Evolutionary conservation across 2,329 filamentous ascomycete genomes (phyloP), one percentile per base, ranked within the genome.

Genomic region (Fonsecaea pugnacius): DNA sequence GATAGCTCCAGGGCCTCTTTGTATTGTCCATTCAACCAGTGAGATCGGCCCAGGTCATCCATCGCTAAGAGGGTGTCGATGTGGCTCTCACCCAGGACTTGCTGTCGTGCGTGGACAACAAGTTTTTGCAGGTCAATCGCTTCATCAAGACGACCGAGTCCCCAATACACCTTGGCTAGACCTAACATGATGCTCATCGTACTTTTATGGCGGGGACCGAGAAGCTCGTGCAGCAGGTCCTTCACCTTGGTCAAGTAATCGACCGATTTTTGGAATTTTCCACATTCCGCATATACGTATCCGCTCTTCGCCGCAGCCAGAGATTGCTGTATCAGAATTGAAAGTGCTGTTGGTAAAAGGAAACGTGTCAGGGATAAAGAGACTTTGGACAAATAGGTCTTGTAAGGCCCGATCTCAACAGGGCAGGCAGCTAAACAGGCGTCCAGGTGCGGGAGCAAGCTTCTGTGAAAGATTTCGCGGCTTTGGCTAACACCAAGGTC

Each of bases 231-330:
- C 52, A 70, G 40, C 32, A 50, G 6, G 33, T 69, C 62, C 48
- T 70, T 70, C 46, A 68, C 70, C 33, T 60, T 60, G 24, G 60
- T 50, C 1, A 71, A 56, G 33, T 70, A 64, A 3, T 55, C 33
- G 18, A 61, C 56, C 6, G 65, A 60, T 48, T 69, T 46, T 35
- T 32, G 35, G 27, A 71, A 73, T 14, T 50, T 58, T 21, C 70
- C 70, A 48, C 64, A 46, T 38, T 67, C 54, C 21, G 55, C 65
- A 51, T 67, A 71, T 16, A 72, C 53, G 30, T 66, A 66, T 18
- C 69, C 68, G 55, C 66, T 70, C 57, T 72, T 72, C 7, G 63
- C 70, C 38, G 66, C 62, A 50, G 57, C 65, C 30, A 59, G 24
- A 32, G 50, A 55, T 57, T 70, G 58, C n/a, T 69, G 51, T 2